phyloP scores from a whole-genome alignment of 2,329 filamentous ascomycete species.

The Rutstroemia sp. region DNA sequence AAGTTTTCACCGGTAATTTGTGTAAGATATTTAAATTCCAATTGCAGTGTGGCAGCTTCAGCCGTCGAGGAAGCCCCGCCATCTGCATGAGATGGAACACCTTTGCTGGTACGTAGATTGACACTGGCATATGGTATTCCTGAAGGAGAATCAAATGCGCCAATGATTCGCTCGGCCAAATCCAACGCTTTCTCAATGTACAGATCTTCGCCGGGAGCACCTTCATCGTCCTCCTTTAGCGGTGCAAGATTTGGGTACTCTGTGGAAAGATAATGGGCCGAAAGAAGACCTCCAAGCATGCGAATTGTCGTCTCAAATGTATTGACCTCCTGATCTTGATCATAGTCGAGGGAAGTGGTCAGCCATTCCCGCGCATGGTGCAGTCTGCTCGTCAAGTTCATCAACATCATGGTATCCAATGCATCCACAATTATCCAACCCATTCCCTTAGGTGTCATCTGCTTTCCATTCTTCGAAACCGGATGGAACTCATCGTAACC shows the following conservation, averaged over 20 bases:
- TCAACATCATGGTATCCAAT: constrained; percentile 93
- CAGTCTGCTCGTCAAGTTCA: constrained; percentile 88
- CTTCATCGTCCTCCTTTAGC: constrained; percentile 61
- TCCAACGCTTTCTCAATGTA: constrained; percentile 96
- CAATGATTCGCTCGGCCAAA: constrained; percentile 76
- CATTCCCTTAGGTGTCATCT: constrained; percentile 84
- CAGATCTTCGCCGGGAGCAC: constrained; percentile 73
- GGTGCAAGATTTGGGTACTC: constrained; percentile 74
- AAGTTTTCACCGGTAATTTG: constrained; percentile 87
- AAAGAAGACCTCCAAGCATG: constrained; percentile 88
- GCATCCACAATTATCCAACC: constrained; percentile 98
- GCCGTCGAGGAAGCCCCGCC: constrained; percentile 87
- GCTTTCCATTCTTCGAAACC: constrained; percentile 65
- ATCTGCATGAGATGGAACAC: constrained; percentile 76
- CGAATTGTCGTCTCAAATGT: constrained; percentile 98
- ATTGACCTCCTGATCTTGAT: constrained; percentile 91
- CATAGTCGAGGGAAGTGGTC: constrained; percentile 69
- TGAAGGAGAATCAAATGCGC: constrained; percentile 80
- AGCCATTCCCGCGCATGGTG: constrained; percentile 86
- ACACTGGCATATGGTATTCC: constrained; percentile 88
- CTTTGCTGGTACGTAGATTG: constrained; percentile 70
- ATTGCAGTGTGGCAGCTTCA: constrained; percentile 83
- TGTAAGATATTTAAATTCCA: constrained; percentile 95
- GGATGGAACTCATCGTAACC: constrained; percentile 85
- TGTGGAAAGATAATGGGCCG: constrained; percentile 90